Base-by-base conservation (phyloP, 192 early-diverging fungal species). In the Coemansia sp. region DNA sequence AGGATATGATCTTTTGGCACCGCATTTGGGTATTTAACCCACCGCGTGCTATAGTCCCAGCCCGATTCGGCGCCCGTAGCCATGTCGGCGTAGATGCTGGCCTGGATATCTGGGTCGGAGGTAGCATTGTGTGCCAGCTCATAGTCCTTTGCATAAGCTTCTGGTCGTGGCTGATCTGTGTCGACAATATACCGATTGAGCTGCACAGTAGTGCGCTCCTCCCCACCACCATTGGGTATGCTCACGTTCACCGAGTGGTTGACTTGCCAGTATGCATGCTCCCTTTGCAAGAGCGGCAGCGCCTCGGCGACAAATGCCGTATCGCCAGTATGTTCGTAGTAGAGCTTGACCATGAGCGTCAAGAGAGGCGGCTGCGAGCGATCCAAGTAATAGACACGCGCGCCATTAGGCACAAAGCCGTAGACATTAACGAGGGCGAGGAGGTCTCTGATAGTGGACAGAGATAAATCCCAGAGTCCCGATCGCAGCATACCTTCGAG, bases 391-490 rank as follows among this genome's bases (percentile, higher is more conserved):
- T 93, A 93, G 38, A 88, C 77, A 19, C 91, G 86, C 5, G 90
- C 88, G 10, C 91, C 91, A 56, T 93, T 93, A 9, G 91, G 91
- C 22, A 92, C 78, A 79, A 92, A 92, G 3, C 90, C 90, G 60
- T 85, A 84, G 8, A 58, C 43, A 14, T 88, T 64, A 9, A 93
- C 86, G 37, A 88, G 68, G 19, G 85, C 82, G 12, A 89, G 69
- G 51, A 91, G 83, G 65, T 91, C 88, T 9, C 73, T 68, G 58
- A 93, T 89, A 66, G 83, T 86, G 51, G 78, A 67, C 20, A 65
- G 68, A 0, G 86, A 77, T 43, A 86, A 73, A 0, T 86, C 67
- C 25, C 60, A 38, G 31, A 89, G 71, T 6, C 85, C 86, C 47
- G 86, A 86, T 1, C 81, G 49, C n/a, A 87, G 59, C 51, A 93